Evolutionary conservation across 345 rosid genomes (phyloP), one percentile per base, ranked within the genome.

Genomic region (Noccaea caerulescens): DNA sequence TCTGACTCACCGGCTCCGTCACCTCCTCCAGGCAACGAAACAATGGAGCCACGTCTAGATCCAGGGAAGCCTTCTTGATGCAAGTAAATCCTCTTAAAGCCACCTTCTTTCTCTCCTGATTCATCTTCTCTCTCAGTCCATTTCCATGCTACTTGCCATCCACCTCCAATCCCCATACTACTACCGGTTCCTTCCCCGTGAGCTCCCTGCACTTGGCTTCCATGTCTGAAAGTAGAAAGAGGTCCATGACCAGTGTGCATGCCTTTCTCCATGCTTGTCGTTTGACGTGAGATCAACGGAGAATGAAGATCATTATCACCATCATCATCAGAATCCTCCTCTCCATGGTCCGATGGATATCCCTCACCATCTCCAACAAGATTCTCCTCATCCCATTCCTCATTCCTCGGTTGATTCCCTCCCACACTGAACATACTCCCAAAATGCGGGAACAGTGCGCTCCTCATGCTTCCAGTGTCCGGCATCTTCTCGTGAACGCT

Each of bases 131-230:
- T 87, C 64, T 88, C 91, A 8, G 90, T 63, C 91, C 96, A 91
- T 82, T 94, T 84, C 98, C 97, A 94, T n/a, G 97, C 97, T 75
- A 94, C 81, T 76, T 94, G 98, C 99, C 99, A 94, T 38, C 96
- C 98, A 37, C 98, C 93, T 56, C 99, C 98, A 66, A 91, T 91
- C 66, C 84, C 96, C 76, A 82, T 78, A 56, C 87, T 78, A 56
- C 87, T 79, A 12, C 88, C 83, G 32, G 63, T 74, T 16, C 75
- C 78, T 39, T 83, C 89, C 58, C 88, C 91, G 2, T 75, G 81
- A 77, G 79, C 82, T 55, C 84, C 93, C 46, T 80, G 86, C 54
- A 77, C 52, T 72, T 80, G 76, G 78, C 88, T 82, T 20, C 93
- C 95, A 10, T 82, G 88, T 73, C 93, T 81, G 72, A 83, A 72